phyloP scores from a whole-genome alignment of 495 filamentous ascomycete genomes.

The Pseudevernia furfuracea region DNA sequence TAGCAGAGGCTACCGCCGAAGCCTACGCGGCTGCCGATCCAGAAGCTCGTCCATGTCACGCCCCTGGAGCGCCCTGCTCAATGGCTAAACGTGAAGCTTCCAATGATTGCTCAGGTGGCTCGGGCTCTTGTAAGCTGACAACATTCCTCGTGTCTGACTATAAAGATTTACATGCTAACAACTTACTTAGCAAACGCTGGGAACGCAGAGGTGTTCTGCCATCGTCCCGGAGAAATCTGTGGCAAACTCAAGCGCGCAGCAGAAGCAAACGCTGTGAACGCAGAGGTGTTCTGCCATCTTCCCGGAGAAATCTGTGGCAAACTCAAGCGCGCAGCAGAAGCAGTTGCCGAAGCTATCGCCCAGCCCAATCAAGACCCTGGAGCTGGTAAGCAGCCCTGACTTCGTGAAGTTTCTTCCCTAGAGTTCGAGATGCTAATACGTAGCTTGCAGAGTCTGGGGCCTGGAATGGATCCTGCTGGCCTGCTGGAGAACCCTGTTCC shows the following conservation, averaged over 20 bases:
- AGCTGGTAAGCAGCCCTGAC: background rate
- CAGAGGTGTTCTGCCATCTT: too few relatives aligned
- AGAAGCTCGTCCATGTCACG: background rate
- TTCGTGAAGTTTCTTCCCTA: background rate
- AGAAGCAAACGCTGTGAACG: too few relatives aligned
- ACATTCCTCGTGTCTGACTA: background rate
- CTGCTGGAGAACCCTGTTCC: background rate
- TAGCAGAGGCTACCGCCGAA: slow-evolving; percentile 16
- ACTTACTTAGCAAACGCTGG: background rate
- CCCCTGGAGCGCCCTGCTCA: slow-evolving; percentile 6
- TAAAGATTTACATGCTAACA: background rate
- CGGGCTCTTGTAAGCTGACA: slow-evolving; percentile 1
- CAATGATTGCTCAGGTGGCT: background rate
- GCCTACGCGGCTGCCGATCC: slow-evolving; percentile 6
- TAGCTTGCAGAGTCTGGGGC: background rate
- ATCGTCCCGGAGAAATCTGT: slow-evolving; percentile 24
- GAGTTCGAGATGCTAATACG: background rate
- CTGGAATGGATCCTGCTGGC: background rate
- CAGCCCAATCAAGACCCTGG: slow-evolving; percentile 11
- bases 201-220: slow-evolving; percentile 20
- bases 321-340: slow-evolving; percentile 46
- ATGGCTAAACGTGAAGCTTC: background rate
- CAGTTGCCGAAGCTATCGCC: slow-evolving; percentile 40
- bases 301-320: slow-evolving; percentile 28
- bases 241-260: slow-evolving; percentile 44